Base-by-base conservation (phyloP, 306 rosid species). In the Lathyrus tuberosus region DNA sequence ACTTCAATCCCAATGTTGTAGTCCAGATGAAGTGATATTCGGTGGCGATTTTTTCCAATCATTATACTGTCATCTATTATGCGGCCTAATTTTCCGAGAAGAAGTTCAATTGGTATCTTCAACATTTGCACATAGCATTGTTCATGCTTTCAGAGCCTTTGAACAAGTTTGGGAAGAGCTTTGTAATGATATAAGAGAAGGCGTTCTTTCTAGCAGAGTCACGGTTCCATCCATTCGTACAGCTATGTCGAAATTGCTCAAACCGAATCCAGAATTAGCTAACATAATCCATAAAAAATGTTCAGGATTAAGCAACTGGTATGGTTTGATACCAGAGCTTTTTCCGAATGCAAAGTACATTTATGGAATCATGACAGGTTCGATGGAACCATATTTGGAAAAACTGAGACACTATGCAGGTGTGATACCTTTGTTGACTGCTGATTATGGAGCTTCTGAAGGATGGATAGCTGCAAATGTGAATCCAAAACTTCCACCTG, bases 1-100 rank as follows among this genome's bases (percentile, higher is more conserved):
- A 46, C 71, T 95, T 37, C 95, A 87, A 57, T 87, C 89, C 8
- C 89, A 70, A 18, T 80, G 89, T 56, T 80, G 96, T 70, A 88
- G 99, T 89, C 99, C 97, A 0, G 97, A 95, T 14, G 99, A 91
- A 72, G 99, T 95, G 51, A 87, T 95, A 52, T 95, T 95, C 26
- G 97, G 96, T 24, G 82, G 89, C 5, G 97, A 91, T 67, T 89
- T 91, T 67, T 84, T 78, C 65, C 96, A 95, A 71, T 91, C 99
- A 6, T 49, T 95, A 7, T 95, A 95, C 75, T 95, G 99, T 75
- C 99, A 95, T 76, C 85, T 95, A 56, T 66, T 95, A 15, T 83
- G 97, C 51, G 97, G 97, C 1, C 73, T 95, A 4, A 84, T 95
- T 51, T 89, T 81, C 65, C 65, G 82, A 0, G 89, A 91, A 0